A percentile compares a stretch with the other conserved stretches of the same genome.
Evolutionary conservation across 2,329 filamentous ascomycete genomes (phyloP).

Genomic region (Cadophora malorum): DNA sequence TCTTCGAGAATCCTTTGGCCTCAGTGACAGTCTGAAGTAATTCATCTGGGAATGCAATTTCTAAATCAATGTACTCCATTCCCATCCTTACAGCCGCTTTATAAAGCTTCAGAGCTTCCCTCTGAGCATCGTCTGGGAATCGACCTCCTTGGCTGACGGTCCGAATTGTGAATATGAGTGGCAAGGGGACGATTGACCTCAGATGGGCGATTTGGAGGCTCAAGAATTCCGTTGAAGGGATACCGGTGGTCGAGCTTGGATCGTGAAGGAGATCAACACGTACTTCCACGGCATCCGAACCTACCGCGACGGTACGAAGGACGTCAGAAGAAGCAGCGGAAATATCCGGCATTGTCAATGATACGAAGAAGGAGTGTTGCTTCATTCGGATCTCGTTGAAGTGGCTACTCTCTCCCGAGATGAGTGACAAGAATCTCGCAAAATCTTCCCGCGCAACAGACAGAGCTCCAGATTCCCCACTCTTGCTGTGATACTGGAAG

Average conservation of each 20-base stretch:
- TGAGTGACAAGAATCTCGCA: constrained; percentile 71
- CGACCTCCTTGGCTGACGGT: constrained; percentile 85
- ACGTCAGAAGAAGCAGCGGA: constrained; percentile 64
- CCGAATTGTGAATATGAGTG: constrained; percentile 91
- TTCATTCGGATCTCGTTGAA: constrained; percentile 64
- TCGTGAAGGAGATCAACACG: constrained; percentile 90
- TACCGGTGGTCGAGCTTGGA: constrained; percentile 56
- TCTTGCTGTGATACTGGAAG: constrained; percentile 88
- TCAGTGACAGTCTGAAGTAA: constrained; percentile 73
- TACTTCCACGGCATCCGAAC: constrained; percentile 91
- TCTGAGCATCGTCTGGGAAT: constrained; percentile 78
- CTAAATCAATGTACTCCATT: constrained; percentile 91
- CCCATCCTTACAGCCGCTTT: constrained; percentile 79
- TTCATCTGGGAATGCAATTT: constrained; percentile 84
- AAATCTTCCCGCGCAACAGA: constrained; percentile 64
- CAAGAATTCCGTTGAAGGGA: constrained; percentile 76
- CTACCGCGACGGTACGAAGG: constrained; percentile 77
- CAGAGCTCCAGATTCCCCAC: constrained; percentile 45
- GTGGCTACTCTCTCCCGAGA: constrained; percentile 68
- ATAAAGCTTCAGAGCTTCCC: constrained; percentile 79
- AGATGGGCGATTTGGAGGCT: constrained; percentile 82
- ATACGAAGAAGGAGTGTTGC: constrained; percentile 89
- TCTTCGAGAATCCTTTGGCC: constrained; percentile 72
- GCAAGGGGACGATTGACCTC: constrained; percentile 72
- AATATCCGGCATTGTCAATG: constrained; percentile 82